These are phyloP conservation scores for Colletotrichum incanum DNA, from an alignment of 2,329 filamentous ascomycete genomes.

Conservation along the genomic window DNA sequence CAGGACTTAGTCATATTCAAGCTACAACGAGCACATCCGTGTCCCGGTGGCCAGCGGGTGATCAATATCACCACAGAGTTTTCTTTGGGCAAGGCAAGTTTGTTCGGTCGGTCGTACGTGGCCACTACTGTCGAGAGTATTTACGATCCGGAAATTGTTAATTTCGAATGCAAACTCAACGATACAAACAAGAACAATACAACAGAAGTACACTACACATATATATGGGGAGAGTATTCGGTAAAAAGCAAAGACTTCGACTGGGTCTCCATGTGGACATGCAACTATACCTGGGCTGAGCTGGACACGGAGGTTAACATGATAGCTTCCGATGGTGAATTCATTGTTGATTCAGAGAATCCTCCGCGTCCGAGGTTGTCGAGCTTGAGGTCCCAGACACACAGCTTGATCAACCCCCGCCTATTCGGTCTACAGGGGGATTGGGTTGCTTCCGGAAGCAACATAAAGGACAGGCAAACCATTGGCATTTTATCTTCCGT, in stretches of 20 bases:
- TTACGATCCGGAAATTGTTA: not conserved
- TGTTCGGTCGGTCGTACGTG: not conserved
- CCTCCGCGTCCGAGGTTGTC: constrained; percentile 16
- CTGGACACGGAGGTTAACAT: constrained; percentile 22
- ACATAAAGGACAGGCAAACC: not conserved
- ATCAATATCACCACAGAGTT: not conserved
- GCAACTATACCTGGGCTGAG: constrained; percentile 25
- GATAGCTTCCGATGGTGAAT: not conserved
- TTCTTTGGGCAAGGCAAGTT: not conserved
- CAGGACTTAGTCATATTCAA: not conserved
- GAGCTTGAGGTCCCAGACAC: not conserved
- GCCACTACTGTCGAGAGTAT: not conserved
- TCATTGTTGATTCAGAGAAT: constrained; percentile 24
- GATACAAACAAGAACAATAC: constrained; percentile 1
- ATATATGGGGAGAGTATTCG: constrained; percentile 1
- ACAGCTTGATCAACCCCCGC: constrained; percentile 6
- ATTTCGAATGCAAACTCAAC: not conserved
- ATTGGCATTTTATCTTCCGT: not conserved
- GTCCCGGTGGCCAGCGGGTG: not conserved
- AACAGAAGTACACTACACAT: not conserved
- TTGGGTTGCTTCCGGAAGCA: not conserved
- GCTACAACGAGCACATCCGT: not conserved
- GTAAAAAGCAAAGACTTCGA: not conserved
- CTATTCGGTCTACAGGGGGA: too few relatives aligned
- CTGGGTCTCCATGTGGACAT: constrained; percentile 11